phyloP scores from a whole-genome alignment of 805 yeast genomes.

The Vanderwaltozyma tropicalis region DNA sequence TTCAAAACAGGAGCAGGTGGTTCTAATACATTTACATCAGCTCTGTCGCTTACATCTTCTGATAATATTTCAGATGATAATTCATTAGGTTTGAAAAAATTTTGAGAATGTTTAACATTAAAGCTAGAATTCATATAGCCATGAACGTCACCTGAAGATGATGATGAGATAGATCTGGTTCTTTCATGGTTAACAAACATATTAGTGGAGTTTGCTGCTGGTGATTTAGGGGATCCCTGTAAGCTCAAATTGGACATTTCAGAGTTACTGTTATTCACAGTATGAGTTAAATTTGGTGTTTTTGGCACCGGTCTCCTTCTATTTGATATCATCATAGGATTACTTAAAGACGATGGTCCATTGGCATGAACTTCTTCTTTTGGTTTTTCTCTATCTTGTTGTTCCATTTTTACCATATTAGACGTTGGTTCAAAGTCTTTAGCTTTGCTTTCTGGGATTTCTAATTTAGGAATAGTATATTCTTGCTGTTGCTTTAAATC shows the following conservation, averaged over 20 bases:
- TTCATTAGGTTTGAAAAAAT: not conserved
- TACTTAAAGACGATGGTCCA: not conserved
- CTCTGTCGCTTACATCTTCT: not conserved
- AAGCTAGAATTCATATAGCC: not conserved
- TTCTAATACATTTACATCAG: not conserved
- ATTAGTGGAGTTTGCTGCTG: conserved; percentile 12
- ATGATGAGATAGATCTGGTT: conserved; percentile 11
- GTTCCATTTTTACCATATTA: no score
- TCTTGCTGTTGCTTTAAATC: not conserved
- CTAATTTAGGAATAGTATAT: no score
- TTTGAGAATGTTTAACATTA: not conserved
- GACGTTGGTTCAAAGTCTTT: no score
- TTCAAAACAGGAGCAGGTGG: not conserved
- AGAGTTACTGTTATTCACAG: not conserved
- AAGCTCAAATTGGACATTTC: not conserved
- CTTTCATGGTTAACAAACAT: conserved; percentile 24
- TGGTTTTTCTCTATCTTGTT: not conserved
- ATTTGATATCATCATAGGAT: conserved; percentile 25
- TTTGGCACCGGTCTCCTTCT: conserved; percentile 24
- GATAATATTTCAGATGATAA: not conserved
- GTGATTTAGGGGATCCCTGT: conserved; percentile 5
- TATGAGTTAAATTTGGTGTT: conserved; percentile 4
- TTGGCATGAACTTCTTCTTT: conserved; percentile 1
- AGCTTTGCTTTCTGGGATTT: no score
- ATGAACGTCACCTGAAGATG: conserved; percentile 3